Evolutionary conservation across 306 rosid species (phyloP), one percentile per base, ranked within the genome.

Genomic region (Vicia faba): DNA sequence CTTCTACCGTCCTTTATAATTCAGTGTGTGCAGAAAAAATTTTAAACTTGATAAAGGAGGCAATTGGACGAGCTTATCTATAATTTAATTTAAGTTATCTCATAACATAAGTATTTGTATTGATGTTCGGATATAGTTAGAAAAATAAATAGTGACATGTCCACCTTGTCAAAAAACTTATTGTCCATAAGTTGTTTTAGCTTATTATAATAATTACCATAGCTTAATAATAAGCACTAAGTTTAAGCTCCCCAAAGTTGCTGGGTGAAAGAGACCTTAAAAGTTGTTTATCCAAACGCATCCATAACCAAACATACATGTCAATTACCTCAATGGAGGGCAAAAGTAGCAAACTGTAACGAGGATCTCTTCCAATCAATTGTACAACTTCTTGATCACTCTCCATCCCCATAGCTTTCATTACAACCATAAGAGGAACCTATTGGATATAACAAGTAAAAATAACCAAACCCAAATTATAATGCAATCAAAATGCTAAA

Each of bases 351-450:
- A 74, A 84, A 65, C 87, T 58, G 68, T 89, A 92, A 16, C 89
- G 86, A 45, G 95, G 95, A 84, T 88, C 96, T 77, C 98, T 84
- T 77, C 98, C 98, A 70, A 92, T 49, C 96, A 92, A 89, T 70
- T 89, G 96, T 26, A 82, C 74, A 51, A 92, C 87, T 84, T 92
- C 96, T 82, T 92, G 98, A 77, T 85, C 89, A 66, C 86, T 78
- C 74, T 84, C 84, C 96, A 92, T 89, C 73, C 96, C 98, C 98
- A 89, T 89, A 70, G 89, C 98, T 80, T 88, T 88, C 89, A 92
- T 81, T 74, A 89, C 95, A 18, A 76, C 79, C 89, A 86, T 84
- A 45, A 86, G 84, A 60, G 96, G 93, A 73, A 68, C 86, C 97
- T 91, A 69, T 20, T 69, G 61, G 62, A 71, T 54, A 62, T 57